Evolutionary conservation across 805 yeast species (phyloP).

Genomic region (Cyberlindnera lachancei): DNA sequence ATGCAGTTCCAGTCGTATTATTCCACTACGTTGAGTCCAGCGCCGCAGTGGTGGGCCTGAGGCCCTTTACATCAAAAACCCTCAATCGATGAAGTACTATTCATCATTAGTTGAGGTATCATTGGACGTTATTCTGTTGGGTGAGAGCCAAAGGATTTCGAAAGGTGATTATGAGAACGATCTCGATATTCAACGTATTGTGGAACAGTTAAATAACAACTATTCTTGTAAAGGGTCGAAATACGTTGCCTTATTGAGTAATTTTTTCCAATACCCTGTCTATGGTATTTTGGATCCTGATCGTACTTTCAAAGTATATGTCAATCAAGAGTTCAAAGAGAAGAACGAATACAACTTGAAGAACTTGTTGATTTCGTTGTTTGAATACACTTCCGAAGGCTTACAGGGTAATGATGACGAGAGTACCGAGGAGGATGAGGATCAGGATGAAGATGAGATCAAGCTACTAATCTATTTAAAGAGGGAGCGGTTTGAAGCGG

Average conservation of each 20-base stretch:
- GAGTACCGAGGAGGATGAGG: slow-evolving; percentile 15
- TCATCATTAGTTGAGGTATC: slow-evolving; percentile 22
- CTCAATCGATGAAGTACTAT: slow-evolving; percentile 18
- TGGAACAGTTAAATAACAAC: slow-evolving; percentile 16
- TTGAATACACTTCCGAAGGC: slow-evolving; percentile 20
- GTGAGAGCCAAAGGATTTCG: slow-evolving; percentile 24
- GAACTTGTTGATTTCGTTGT: slow-evolving; percentile 17
- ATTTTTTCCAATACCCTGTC: slow-evolving; percentile 17
- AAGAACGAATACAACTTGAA: slow-evolving; percentile 17
- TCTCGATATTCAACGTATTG: not conserved
- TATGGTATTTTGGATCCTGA: slow-evolving; percentile 14
- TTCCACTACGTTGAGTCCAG: slow-evolving; percentile 15
- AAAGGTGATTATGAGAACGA: slow-evolving; percentile 14
- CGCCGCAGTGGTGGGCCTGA: slow-evolving; percentile 26
- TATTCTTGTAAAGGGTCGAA: slow-evolving; percentile 11
- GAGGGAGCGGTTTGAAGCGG: slow-evolving; percentile 17
- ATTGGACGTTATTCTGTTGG: slow-evolving; percentile 24
- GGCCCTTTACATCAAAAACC: slow-evolving; percentile 22
- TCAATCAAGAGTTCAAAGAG: slow-evolving; percentile 17
- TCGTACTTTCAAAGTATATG: slow-evolving; percentile 12
- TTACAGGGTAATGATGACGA: slow-evolving; percentile 8
- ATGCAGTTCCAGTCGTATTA: slow-evolving; percentile 11
- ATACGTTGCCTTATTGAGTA: slow-evolving; percentile 15
- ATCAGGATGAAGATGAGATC: slow-evolving; percentile 9
- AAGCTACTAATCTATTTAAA: slow-evolving; percentile 19